Base-by-base conservation (phyloP, 176 grass and related monocot species). In the Pontederia crassipes region DNA sequence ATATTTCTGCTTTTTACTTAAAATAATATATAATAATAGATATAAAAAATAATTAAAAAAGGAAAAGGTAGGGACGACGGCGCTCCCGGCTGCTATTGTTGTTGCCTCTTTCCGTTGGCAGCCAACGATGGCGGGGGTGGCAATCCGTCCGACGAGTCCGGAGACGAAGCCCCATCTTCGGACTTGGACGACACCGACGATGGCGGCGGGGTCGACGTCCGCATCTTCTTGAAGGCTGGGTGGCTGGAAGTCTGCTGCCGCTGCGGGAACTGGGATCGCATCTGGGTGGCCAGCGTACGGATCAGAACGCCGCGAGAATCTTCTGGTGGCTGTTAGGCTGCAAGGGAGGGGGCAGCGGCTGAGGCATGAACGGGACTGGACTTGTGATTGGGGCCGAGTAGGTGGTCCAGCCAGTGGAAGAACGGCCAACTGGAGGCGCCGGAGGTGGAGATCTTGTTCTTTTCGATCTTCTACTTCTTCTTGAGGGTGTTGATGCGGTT, bases 391-490 rank as follows among this genome's bases (percentile, higher is more conserved):
- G 93, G 87, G 14, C 81, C 84, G 16, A 97, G 77, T 50, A 97
- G 80, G 13, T 54, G 55, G 61, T 97, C 79, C 0, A 97, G 81
- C 61, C 84, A 87, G 59, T 67, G 61, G 52, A 83, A 97, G 47
- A 97, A 97, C 13, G 86, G 78, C 92, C 92, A 97, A 16, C 12
- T 62, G 12, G 32, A 40, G 59, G 14, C n/a, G 14, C 35, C 35
- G 59, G 29, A 45, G 57, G 20, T 9, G 68, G 55, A 69, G 11
- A 71, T 62, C 79, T 97, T 97, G 49, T 72, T 51, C 72, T 89
- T 79, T 85, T 98, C 94, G 35, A 92, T 59, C 88, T 98, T 98
- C 52, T 98, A 98, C 60, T 92, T 98, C 79, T 98, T 98, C 88
- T 98, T 98, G 46, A 98, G 84, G 64, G 94, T 98, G 49, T 98